A percentile compares a stretch with the other conserved stretches of the same genome.
Conservation (phyloP, 192 early-diverging fungal genomes). For the Backusella sp. region DNA sequence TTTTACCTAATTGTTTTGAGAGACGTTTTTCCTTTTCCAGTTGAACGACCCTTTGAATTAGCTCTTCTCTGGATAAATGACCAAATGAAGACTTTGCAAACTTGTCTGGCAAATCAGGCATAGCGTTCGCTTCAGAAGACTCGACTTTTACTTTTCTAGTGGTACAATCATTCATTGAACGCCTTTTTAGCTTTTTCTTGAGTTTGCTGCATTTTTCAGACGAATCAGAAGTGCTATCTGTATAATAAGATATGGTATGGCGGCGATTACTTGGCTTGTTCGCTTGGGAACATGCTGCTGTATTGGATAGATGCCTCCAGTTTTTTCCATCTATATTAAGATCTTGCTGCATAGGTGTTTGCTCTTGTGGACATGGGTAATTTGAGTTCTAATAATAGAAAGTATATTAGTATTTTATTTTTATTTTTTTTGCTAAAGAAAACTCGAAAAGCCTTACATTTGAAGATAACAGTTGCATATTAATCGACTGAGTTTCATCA, state of each 20-base stretch:
- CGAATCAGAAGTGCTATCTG: background rate
- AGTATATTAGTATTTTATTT: background rate
- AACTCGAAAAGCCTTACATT: background rate
- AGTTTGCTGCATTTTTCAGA: background rate
- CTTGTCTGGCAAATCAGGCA: background rate
- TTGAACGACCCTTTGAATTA: conserved; percentile 25
- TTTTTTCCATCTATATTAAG: conserved; percentile 1
- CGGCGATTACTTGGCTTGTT: background rate
- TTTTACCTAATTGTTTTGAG: conserved; percentile 8
- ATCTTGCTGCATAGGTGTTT: background rate
- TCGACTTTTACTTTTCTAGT: background rate
- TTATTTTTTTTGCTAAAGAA: background rate
- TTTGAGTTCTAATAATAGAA: background rate
- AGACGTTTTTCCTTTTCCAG: conserved; percentile 24
- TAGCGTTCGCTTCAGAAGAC: background rate
- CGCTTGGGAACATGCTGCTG: background rate
- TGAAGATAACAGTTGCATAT: background rate
- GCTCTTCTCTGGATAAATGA: conserved; percentile 21
- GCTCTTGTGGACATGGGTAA: background rate
- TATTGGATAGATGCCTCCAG: background rate
- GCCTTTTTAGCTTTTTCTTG: background rate
- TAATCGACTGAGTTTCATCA: background rate
- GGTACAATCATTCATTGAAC: background rate
- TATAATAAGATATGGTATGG: background rate
- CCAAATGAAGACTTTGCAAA: background rate